Evolutionary conservation across 768 basidiomycete genomes (phyloP).

Genomic region (Russula brevipes): DNA sequence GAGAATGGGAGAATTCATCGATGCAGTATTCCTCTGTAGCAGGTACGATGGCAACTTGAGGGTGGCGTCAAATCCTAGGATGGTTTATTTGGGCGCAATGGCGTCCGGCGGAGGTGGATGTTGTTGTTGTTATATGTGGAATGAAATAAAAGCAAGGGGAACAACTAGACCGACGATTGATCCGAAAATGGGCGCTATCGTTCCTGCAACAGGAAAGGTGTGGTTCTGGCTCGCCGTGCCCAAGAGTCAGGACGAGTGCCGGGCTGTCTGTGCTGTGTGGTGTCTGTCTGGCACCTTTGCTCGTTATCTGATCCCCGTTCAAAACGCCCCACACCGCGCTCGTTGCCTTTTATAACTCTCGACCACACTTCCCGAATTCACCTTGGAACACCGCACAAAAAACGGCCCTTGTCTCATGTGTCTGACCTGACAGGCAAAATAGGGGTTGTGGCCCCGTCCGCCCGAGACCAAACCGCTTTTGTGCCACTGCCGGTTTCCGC

Average conservation of each 20-base stretch:
- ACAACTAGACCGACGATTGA: constrained; percentile 2
- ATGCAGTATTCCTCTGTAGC: not conserved
- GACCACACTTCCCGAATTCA: constrained; percentile 4
- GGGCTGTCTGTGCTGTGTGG: too few relatives aligned
- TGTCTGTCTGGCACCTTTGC: not conserved
- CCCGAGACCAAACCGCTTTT: too few relatives aligned
- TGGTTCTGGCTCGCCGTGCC: not conserved
- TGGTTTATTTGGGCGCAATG: constrained; percentile 12
- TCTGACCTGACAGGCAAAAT: not conserved
- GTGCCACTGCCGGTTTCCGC: too few relatives aligned
- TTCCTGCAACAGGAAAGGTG: not conserved
- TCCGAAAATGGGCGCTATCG: constrained; percentile 20
- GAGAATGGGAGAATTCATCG: constrained; percentile 60
- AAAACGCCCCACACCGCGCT: constrained; percentile 1
- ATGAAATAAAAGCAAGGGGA: not conserved
- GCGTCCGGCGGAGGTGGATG: not conserved
- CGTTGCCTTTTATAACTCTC: not conserved
- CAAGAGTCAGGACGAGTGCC: too few relatives aligned
- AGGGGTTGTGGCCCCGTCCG: not conserved
- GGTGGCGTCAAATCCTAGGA: constrained; percentile 23
- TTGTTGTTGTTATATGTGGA: constrained; percentile 17
- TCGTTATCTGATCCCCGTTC: constrained; percentile 19
- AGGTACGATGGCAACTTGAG: constrained; percentile 1
- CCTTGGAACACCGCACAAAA: constrained; percentile 1
- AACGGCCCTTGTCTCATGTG: not conserved